A percentile compares a stretch with the other conserved stretches of the same genome.
phyloP scores from a whole-genome alignment of 805 yeast species.

The Candida hungchunana region DNA sequence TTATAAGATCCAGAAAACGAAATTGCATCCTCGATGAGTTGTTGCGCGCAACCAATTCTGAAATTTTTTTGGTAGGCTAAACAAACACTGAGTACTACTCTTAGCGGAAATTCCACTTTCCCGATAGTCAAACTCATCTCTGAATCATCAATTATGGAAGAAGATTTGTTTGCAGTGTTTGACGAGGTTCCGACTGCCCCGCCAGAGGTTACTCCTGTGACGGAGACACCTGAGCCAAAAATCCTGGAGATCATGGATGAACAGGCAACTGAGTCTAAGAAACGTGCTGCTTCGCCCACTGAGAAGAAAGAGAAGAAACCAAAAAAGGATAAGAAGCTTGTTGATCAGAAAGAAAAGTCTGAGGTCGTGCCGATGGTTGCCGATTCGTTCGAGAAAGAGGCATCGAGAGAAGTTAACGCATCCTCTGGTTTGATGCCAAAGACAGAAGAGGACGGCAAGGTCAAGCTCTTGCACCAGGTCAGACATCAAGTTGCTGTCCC shows the following conservation, averaged over 20 bases:
- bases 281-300: constrained; percentile 23
- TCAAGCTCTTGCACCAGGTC: constrained; percentile 85
- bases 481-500: constrained; percentile 98
- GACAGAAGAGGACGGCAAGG: constrained; percentile 41
- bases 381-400: constrained; percentile 84
- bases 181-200: constrained; percentile 46
- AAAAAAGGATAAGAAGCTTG: constrained; percentile 28
- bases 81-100: no score
- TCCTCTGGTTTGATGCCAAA: constrained; percentile 62
- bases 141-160: constrained; percentile 26
- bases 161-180: constrained; percentile 61
- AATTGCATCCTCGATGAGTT: no score
- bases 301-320: constrained; percentile 15
- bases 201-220: constrained; percentile 14
- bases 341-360: constrained; percentile 38
- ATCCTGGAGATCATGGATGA: constrained; percentile 11
- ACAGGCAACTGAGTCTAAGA: constrained; percentile 23
- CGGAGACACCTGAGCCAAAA: constrained; percentile 8
- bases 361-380: constrained; percentile 71
- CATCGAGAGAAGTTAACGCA: constrained; percentile 82
- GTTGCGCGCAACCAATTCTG: not conserved
- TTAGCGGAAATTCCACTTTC: no score
- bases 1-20: no score
- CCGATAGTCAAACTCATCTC: no score
- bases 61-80: not conserved